Evolutionary conservation across 306 rosid genomes (phyloP).

Genomic region (Phaseolus lunatus): DNA sequence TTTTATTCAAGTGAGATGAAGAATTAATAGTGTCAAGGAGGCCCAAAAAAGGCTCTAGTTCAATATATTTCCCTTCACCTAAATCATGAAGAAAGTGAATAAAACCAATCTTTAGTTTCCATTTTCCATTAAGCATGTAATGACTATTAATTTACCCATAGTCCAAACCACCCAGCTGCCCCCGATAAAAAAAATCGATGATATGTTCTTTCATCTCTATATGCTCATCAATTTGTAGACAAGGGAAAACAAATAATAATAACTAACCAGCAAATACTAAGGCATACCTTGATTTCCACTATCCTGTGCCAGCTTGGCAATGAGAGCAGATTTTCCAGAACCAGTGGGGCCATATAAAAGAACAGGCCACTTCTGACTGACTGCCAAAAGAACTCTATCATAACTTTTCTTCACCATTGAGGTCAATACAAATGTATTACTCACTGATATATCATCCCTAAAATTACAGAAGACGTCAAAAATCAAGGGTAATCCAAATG

Average conservation of each 20-base stretch:
- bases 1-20: background rate
- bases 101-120: background rate
- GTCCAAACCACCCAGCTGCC: background rate
- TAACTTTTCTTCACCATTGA: constrained; percentile 69
- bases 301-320: constrained; percentile 71
- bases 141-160: background rate
- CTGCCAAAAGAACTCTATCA: constrained; percentile 73
- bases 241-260: constrained; percentile 1
- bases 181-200: background rate
- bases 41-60: background rate
- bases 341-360: constrained; percentile 89
- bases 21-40: background rate
- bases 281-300: constrained; percentile 59
- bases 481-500: constrained; percentile 29
- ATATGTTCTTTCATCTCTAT: constrained; percentile 28
- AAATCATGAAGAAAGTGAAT: background rate
- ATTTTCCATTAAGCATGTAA: constrained; percentile 11
- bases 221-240: constrained; percentile 28
- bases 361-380: constrained; percentile 88
- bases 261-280: background rate
- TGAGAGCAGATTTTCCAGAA: constrained; percentile 87
- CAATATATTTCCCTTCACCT: background rate
- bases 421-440: constrained; percentile 65
- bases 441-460: constrained; percentile 58
- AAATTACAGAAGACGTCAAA: constrained; percentile 41